Conservation (phyloP, 257 asterid species). For the Solanum etuberosum region DNA sequence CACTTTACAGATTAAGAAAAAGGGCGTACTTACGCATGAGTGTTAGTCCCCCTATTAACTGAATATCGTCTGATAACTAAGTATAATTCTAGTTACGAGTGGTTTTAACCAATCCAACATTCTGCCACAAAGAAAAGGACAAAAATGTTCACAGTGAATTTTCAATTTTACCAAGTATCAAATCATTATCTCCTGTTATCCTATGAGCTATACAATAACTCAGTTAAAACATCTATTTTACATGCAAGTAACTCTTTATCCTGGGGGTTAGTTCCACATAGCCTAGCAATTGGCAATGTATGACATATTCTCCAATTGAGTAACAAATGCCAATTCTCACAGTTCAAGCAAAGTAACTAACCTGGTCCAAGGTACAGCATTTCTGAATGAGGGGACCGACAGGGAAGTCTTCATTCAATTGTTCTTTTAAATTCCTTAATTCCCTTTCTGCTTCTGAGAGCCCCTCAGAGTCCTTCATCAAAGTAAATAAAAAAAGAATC, state of each 20-base stretch:
- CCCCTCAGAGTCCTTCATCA: constrained; percentile 69
- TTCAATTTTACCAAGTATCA: background rate
- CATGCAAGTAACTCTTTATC: background rate
- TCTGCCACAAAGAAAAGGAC: background rate
- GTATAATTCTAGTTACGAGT: background rate
- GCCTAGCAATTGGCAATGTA: background rate
- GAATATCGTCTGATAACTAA: background rate
- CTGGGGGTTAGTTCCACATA: background rate
- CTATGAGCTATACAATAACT: background rate
- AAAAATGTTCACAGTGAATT: background rate
- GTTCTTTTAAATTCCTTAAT: constrained; percentile 65
- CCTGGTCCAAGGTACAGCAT: constrained; percentile 95
- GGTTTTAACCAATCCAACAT: background rate
- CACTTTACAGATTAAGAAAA: background rate
- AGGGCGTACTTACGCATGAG: background rate
- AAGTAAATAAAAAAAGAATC: constrained; percentile 5
- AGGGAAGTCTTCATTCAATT: constrained; percentile 72
- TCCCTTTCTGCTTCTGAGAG: constrained; percentile 75
- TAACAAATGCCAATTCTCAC: background rate
- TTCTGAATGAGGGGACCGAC: constrained; percentile 85
- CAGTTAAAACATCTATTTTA: background rate
- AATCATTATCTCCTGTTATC: background rate
- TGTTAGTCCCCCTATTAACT: background rate
- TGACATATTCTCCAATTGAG: background rate
- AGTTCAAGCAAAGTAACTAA: constrained; percentile 4